Evolutionary conservation across 768 basidiomycete genomes (phyloP).

Genomic region (Myochromella boudieri): DNA sequence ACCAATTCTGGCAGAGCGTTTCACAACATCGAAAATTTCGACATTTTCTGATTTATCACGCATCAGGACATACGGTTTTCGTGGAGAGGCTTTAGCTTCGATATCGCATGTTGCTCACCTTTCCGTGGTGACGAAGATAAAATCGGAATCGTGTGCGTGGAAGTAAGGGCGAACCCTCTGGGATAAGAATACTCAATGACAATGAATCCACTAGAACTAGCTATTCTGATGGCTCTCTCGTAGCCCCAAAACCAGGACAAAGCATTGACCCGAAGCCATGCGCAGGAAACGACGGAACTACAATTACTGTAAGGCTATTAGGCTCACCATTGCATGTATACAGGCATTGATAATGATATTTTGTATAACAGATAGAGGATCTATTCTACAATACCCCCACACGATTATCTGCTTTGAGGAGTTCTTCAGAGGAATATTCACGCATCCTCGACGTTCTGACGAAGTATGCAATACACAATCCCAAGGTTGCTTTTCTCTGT

Average conservation of each 20-base stretch:
- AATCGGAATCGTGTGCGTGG: conserved; percentile 82
- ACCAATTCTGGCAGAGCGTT: conserved; percentile 88
- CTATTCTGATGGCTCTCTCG: conserved; percentile 77
- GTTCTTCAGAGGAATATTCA: conserved; percentile 86
- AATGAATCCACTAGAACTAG: conserved; percentile 79
- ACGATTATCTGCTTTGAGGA: conserved; percentile 81
- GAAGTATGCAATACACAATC: conserved; percentile 93
- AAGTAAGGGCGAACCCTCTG: too few species aligned
- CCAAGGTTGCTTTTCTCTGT: conserved; percentile 84
- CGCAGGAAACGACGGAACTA: conserved; percentile 94
- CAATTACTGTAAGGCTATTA: conserved; percentile 63
- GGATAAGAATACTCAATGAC: too few species aligned
- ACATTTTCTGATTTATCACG: conserved; percentile 82
- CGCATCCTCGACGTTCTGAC: conserved; percentile 90
- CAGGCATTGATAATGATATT: too few species aligned
- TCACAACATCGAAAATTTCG: conserved; percentile 91
- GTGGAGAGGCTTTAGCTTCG: conserved; percentile 95
- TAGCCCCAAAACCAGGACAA: conserved; percentile 68
- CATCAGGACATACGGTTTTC: conserved; percentile 93
- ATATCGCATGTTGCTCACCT: conserved; percentile 93
- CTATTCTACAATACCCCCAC: conserved; percentile 93
- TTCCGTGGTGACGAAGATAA: conserved; percentile 89
- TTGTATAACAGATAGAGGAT: conserved; percentile 77
- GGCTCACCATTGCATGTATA: not conserved
- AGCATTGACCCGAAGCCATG: conserved; percentile 80